Evolutionary conservation across 208 protist species (phyloP), one percentile per base, ranked within the genome.

Genomic region (Strigomonas culicis): DNA sequence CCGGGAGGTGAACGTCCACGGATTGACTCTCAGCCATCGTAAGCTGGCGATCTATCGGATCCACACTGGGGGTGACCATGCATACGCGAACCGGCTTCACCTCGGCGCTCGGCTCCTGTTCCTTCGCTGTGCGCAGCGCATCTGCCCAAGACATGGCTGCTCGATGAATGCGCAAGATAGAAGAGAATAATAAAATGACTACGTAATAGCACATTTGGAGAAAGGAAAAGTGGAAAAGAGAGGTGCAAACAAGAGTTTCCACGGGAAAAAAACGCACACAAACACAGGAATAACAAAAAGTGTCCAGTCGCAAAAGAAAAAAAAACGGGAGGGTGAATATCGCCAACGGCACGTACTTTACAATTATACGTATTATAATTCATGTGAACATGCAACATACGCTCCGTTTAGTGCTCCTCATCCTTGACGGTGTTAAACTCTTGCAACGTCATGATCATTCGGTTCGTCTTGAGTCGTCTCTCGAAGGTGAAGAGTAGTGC

Each of bases 401-500:
- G 8, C 10, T 52, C 13, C 13, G 7, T 11, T 36, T 60, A 6
- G 6, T 51, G n/a, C 39, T 28, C 32, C 25, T 28, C 58, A 28
- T 50, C 39, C 4, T 36, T 21, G 21, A 39, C 4, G 10, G 32
- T 41, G 22, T 87, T 82, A 65, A 95, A 93, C 63, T 95, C 86
- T 24, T 70, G 74, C 30, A 95, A 68, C 36, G 73, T 92, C 43
- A 95, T 63, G 25, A 95, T 60, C 57, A 95, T 72, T n/a, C 85
- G 86, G 49, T 92, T 93, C 43, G 78, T 85, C 68, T 95, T 95
- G 15, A 95, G 72, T 10, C 73, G 68, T 1, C 84, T 65, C 74
- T 95, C 89, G 67, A 95, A 95, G 47, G 86, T 92, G 58, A 91
- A 95, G 52, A 95, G 73, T 1, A 93, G 52, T 4, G 84, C 86